phyloP scores from a whole-genome alignment of 768 basidiomycete species.

The Trametes sanguinea region DNA sequence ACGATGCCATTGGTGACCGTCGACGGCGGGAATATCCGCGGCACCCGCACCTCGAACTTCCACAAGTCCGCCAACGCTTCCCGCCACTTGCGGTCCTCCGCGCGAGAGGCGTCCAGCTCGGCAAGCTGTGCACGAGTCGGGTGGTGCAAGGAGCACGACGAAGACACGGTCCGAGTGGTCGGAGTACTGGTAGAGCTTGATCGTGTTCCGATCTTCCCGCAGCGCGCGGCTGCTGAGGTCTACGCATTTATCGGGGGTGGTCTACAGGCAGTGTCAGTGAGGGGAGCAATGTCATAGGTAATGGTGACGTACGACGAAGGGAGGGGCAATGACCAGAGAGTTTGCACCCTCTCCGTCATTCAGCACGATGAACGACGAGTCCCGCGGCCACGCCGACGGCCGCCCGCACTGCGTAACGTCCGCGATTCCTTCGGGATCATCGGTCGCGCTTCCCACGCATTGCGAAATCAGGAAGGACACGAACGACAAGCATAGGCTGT shows the following conservation, averaged over 20 bases:
- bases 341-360: not conserved
- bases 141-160: conserved; percentile 20
- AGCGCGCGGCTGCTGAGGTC: conserved; percentile 16
- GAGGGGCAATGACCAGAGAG: conserved; percentile 16
- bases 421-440: not conserved
- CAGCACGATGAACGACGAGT: conserved; percentile 6
- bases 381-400: conserved; percentile 13
- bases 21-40: not conserved
- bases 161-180: conserved; percentile 23
- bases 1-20: not conserved
- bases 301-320: conserved; percentile 18
- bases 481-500: conserved; percentile 21
- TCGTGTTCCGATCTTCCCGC: conserved; percentile 16
- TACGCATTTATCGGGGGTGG: conserved; percentile 10
- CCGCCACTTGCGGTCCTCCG: conserved; percentile 10
- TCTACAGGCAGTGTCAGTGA: not conserved
- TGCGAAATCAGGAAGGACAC: conserved; percentile 16
- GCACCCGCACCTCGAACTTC: conserved; percentile 10
- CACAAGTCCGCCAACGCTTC: conserved; percentile 1
- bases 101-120: conserved; percentile 12
- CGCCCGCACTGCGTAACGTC: conserved; percentile 3
- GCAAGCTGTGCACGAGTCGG: conserved; percentile 20
- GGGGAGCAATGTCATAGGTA: too few species aligned
- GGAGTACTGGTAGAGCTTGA: conserved; percentile 20
- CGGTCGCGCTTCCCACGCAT: not conserved